Percentiles rank a stretch among this genome's conserved stretches.
Evolutionary conservation across 495 filamentous ascomycete genomes (phyloP).

Genomic region (Baudoinia panamericana): DNA sequence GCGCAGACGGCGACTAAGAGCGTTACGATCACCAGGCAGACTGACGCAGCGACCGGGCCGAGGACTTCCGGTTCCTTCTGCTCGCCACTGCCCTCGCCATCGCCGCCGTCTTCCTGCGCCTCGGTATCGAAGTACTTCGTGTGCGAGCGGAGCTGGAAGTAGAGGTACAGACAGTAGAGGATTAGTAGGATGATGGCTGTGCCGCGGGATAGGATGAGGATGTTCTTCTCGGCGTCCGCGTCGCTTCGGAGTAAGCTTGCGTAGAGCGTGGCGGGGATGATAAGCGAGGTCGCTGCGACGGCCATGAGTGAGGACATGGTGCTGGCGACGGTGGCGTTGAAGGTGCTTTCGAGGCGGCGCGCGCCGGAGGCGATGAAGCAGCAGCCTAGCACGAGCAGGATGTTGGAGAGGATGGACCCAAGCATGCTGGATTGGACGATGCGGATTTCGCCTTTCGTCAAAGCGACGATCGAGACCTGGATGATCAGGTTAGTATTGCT

Average conservation of each 20-base stretch:
- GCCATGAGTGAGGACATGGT: constrained; percentile 96
- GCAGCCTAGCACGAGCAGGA: constrained; percentile 88
- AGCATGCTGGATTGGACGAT: constrained; percentile 98
- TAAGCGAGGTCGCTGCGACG: constrained; percentile 76
- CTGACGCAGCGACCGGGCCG: constrained; percentile 55
- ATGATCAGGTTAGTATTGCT: constrained; percentile 3
- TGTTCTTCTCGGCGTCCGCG: constrained; percentile 39
- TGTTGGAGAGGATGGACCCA: constrained; percentile 89
- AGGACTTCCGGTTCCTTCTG: constrained; percentile 46
- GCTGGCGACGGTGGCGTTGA: constrained; percentile 79
- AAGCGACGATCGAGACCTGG: constrained; percentile 92
- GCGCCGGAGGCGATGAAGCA: constrained; percentile 89
- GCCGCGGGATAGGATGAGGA: constrained; percentile 75
- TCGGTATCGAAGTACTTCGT: constrained; percentile 57
- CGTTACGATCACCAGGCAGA: constrained; percentile 64
- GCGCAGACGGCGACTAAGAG: constrained; percentile 80
- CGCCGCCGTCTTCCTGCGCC: constrained; percentile 28
- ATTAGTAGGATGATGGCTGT: constrained; percentile 80
- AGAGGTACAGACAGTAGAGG: constrained; percentile 81
- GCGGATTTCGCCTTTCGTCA: constrained; percentile 73
- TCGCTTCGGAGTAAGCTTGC: too few relatives aligned
- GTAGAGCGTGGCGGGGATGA: constrained; percentile 79
- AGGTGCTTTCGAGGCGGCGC: constrained; percentile 53
- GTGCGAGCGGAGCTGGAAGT: constrained; percentile 81
- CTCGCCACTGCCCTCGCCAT: constrained; percentile 30